Conservation (phyloP, 176 grass and related monocot species). For the Canna indica region DNA sequence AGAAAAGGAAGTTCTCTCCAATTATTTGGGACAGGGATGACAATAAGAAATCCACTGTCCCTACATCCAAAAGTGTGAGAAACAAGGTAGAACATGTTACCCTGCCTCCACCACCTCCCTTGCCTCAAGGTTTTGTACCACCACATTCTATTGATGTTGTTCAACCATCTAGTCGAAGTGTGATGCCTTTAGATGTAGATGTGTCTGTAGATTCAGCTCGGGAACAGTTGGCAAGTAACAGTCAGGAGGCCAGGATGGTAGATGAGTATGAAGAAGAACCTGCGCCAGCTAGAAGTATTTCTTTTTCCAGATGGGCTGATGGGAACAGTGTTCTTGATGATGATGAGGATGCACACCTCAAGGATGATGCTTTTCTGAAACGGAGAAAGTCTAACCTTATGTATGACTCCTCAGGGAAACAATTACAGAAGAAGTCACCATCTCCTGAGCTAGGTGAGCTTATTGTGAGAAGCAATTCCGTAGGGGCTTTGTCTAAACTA, state of each 20-base stretch:
- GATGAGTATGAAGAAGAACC: slow-evolving; percentile 43
- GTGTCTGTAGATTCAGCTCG: slow-evolving; percentile 28
- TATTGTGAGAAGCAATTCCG: slow-evolving; percentile 32
- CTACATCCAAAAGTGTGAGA: slow-evolving; percentile 17
- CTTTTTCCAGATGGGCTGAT: slow-evolving; percentile 66
- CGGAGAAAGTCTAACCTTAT: slow-evolving; percentile 34
- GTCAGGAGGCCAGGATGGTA: neutral
- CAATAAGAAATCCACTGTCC: slow-evolving; percentile 16
- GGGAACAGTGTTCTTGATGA: slow-evolving; percentile 15
- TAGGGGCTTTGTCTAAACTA: slow-evolving; percentile 27
- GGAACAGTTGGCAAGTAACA: slow-evolving; percentile 13
- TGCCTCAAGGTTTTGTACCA: slow-evolving; percentile 3
- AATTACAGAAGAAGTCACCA: slow-evolving; percentile 21
- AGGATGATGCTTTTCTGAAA: slow-evolving; percentile 13
- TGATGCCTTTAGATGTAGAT: slow-evolving; percentile 14
- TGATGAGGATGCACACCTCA: neutral
- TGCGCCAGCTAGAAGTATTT: slow-evolving; percentile 44
- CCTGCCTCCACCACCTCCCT: slow-evolving; percentile 43
- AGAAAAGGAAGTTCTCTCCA: slow-evolving; percentile 64
- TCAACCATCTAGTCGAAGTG: neutral
- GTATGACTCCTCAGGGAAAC: slow-evolving; percentile 18
- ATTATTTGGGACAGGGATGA: slow-evolving; percentile 38
- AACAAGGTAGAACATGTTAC: neutral
- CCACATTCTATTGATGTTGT: slow-evolving; percentile 11
- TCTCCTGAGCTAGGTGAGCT: slow-evolving; percentile 42